A percentile compares a stretch with the other conserved stretches of the same genome.
Evolutionary conservation across 208 protist genomes (phyloP).

Genomic region (Leishmania braziliensis): DNA sequence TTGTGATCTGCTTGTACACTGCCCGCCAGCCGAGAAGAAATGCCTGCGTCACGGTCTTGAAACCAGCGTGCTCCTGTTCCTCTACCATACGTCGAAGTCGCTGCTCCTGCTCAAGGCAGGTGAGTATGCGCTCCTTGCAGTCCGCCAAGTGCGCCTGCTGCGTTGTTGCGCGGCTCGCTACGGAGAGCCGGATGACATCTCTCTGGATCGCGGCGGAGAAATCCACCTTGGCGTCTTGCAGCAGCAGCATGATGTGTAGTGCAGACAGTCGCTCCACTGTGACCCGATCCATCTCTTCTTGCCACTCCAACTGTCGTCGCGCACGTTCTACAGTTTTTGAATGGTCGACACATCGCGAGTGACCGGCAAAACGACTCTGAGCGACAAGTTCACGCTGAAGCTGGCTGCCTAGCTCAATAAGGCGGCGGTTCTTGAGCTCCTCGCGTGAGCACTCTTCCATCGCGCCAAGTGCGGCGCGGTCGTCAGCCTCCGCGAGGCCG

Average conservation of each 20-base stretch:
- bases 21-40: conserved; percentile 61
- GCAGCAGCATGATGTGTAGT: conserved; percentile 20
- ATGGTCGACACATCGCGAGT: conserved; percentile 21
- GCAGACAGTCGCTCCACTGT: conserved; percentile 18
- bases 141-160: conserved; percentile 8
- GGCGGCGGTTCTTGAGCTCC: conserved; percentile 40
- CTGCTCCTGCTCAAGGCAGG: conserved; percentile 39
- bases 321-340: conserved; percentile 10
- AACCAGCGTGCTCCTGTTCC: conserved; percentile 43
- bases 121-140: conserved; percentile 10
- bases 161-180: conserved; percentile 2
- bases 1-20: conserved; percentile 46
- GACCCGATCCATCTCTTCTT: conserved; percentile 20
- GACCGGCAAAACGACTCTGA: conserved; percentile 10
- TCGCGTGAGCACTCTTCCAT: conserved; percentile 26
- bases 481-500: conserved; percentile 6
- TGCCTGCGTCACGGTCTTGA: conserved; percentile 30
- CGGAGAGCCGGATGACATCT: conserved; percentile 27
- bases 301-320: conserved; percentile 17
- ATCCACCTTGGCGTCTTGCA: conserved; percentile 14
- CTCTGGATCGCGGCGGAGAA: conserved; percentile 24
- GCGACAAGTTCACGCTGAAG: conserved; percentile 34
- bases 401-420: conserved; percentile 55
- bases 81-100: conserved; percentile 51
- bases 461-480: conserved; percentile 9